phyloP scores from a whole-genome alignment of 2,329 filamentous ascomycete species.

The Pseudogymnoascus sp. region DNA sequence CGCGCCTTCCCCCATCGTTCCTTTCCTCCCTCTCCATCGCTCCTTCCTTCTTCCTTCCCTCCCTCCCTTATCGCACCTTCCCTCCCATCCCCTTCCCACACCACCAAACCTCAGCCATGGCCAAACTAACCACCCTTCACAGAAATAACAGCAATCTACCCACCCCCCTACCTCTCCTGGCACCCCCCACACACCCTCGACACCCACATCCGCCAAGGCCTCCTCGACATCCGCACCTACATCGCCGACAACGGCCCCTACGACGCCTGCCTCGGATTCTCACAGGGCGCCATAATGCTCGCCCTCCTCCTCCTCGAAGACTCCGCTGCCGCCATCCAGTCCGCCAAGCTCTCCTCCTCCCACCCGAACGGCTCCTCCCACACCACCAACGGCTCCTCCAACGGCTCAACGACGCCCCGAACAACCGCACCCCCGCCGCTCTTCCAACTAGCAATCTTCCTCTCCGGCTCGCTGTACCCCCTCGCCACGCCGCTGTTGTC shows the following conservation, averaged over 20 bases:
- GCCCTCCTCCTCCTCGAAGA: background rate
- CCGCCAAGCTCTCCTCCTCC: no score
- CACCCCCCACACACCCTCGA: background rate
- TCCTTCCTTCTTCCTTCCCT: background rate
- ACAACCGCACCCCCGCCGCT: conserved; percentile 32
- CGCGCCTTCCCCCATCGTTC: background rate
- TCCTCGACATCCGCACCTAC: conserved; percentile 6
- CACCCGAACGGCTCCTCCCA: background rate
- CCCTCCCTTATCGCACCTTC: background rate
- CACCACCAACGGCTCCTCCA: background rate
- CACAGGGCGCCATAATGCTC: background rate
- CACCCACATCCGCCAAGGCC: background rate
- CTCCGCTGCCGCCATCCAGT: background rate
- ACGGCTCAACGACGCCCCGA: background rate
- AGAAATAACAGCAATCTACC: background rate
- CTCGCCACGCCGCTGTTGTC: background rate
- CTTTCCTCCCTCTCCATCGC: background rate
- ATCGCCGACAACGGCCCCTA: conserved; percentile 8
- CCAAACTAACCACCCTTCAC: background rate
- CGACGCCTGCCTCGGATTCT: conserved; percentile 8
- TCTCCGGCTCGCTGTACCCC: conserved; percentile 15
- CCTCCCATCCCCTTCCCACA: background rate
- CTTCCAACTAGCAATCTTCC: conserved; percentile 43
- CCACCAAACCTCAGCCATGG: background rate
- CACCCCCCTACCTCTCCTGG: background rate